Evolutionary conservation across 2,329 filamentous ascomycete genomes (phyloP).

Genomic region (Fusarium sterilihyphosum): DNA sequence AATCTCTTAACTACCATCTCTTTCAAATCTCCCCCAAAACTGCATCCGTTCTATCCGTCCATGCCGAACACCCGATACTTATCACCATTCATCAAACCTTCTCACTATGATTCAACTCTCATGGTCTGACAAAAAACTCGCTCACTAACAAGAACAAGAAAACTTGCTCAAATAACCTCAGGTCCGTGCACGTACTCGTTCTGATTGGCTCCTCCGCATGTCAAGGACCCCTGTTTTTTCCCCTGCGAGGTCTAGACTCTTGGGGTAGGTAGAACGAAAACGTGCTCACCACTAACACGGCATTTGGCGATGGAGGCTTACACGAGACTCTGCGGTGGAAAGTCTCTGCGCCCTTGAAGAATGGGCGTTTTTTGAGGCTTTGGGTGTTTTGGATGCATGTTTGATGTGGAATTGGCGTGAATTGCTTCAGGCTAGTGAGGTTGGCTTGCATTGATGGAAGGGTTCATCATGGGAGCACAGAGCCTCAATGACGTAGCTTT

Average conservation of each 20-base stretch:
- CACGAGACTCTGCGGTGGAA: not conserved
- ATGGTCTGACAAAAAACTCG: slow-evolving; percentile 13
- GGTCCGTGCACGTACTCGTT: slow-evolving; percentile 18
- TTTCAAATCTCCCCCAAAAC: not conserved
- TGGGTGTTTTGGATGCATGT: not conserved
- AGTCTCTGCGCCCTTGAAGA: too few species aligned
- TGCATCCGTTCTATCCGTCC: slow-evolving; percentile 22
- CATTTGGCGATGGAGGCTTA: slow-evolving; percentile 11
- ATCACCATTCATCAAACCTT: not conserved
- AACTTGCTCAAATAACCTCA: slow-evolving; percentile 55
- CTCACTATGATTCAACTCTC: not conserved
- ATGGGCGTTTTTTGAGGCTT: not conserved
- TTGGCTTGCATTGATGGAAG: not conserved
- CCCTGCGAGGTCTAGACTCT: slow-evolving; percentile 10
- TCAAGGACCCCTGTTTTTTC: slow-evolving; percentile 28
- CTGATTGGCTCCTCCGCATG: slow-evolving; percentile 32
- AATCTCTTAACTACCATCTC: not conserved
- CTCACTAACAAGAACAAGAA: slow-evolving; percentile 36
- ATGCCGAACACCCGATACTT: slow-evolving; percentile 30
- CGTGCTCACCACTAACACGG: slow-evolving; percentile 17
- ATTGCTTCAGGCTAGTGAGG: not conserved
- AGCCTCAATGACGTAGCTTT: slow-evolving; percentile 37
- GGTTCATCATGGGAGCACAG: slow-evolving; percentile 24
- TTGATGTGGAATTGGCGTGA: not conserved
- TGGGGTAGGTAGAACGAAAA: slow-evolving; percentile 18